Evolutionary conservation across 2,329 filamentous ascomycete species (phyloP), one percentile per base, ranked within the genome.

Genomic region (Epichloe scottii): DNA sequence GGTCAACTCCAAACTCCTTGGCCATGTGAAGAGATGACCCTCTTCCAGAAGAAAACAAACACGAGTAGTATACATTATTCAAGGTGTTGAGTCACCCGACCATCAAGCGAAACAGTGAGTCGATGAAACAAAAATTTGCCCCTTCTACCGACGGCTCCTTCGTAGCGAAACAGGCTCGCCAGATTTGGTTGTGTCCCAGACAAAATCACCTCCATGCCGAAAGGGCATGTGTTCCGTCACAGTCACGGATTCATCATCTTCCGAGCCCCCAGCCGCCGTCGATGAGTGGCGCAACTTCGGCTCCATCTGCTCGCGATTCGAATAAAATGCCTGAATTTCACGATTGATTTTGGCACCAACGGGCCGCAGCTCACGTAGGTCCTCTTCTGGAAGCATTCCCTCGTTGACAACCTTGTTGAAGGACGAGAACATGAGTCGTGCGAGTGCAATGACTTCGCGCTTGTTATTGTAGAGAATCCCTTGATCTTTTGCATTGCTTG

Each of bases 381-480:
- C 60, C 8, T 60, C 55, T 4, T 62, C 62, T 17, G 65, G 59
- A 1, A 71, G 61, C 65, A 74, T 66, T 39, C 58, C 51, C 53
- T 75, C 69, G 23, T 66, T 59, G 48, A 68, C 54, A 35, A 76
- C 63, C 59, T 69, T 71, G 62, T 73, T 72, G 37, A 68, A 68
- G 15, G 70, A 67, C 30, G 67, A 63, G 54, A 72, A 68, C 70
- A 76, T 73, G 50, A 66, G 63, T 37, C 72, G 68, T 2, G 69
- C 71, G 46, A 74, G 64, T 35, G 70, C 67, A 38, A 73, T 66
- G 47, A 72, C 64, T 54, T 75, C 73, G 23, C 66, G 63, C 54
- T 67, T 61, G 39, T 62, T 54, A 4, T 68, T 69, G 54, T 68
- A 66, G 7, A 59, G 42, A n/a, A 56, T 52, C 30, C 51, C 56